A percentile compares a stretch with the other conserved stretches of the same genome.
phyloP scores from a whole-genome alignment of 2,329 filamentous ascomycete species.

The Xylariaceae sp. region DNA sequence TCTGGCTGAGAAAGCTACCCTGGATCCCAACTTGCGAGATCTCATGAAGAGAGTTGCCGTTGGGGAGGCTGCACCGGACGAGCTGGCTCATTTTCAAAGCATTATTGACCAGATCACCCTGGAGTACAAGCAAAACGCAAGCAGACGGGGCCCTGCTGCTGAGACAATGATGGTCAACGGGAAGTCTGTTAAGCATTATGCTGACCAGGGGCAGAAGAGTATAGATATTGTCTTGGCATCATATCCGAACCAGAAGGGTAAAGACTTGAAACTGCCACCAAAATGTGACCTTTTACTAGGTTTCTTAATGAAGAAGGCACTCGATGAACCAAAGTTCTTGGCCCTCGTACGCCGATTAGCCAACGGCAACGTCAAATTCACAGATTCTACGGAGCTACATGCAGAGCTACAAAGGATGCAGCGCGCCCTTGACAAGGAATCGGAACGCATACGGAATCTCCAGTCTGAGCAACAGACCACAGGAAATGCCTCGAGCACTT shows the following conservation, averaged over 20 bases:
- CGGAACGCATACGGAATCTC: constrained; percentile 32
- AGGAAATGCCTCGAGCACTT: constrained; percentile 25
- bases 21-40: constrained; percentile 67
- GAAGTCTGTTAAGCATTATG: constrained; percentile 56
- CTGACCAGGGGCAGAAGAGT: constrained; percentile 54
- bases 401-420: constrained; percentile 46
- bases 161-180: constrained; percentile 53
- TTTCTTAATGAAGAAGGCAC: constrained; percentile 51
- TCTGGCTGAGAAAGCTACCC: constrained; percentile 70
- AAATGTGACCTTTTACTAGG: constrained; percentile 55
- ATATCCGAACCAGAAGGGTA: constrained; percentile 53
- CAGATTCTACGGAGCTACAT: constrained; percentile 53
- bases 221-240: constrained; percentile 56
- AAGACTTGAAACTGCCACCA: constrained; percentile 48
- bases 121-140: constrained; percentile 51
- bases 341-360: constrained; percentile 53
- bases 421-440: constrained; percentile 33
- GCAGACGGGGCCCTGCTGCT: constrained; percentile 49
- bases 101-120: constrained; percentile 76
- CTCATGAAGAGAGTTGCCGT: constrained; percentile 81
- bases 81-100: constrained; percentile 71
- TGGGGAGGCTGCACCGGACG: constrained; percentile 65
- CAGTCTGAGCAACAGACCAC: constrained; percentile 11
- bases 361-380: constrained; percentile 45
- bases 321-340: constrained; percentile 48